Base-by-base conservation (phyloP, 331 rosid genomes). In the Prunus yedoensis region DNA sequence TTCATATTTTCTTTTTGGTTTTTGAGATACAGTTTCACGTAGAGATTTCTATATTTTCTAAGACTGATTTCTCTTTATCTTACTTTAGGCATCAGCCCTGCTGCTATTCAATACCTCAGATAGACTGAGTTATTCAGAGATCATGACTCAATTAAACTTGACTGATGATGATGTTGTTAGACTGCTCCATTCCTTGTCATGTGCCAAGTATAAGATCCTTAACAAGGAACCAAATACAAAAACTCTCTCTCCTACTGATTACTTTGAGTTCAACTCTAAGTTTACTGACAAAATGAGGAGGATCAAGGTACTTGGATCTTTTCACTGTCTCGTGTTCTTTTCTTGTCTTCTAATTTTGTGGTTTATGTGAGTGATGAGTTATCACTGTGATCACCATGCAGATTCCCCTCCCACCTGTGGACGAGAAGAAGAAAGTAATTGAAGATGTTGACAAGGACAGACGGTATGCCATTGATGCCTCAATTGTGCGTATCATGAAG, bases 371-470 rank as follows among this genome's bases (percentile, higher is more conserved):
- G 52, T 14, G 46, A 68, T 66, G 1, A 21, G 14, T 46, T 16
- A 18, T 60, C 18, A 23, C 43, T 68, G 75, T 77, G 65, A 43
- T 63, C 50, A 63, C 53, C 66, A 2, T 76, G 75, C 75, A 87
- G 90, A 84, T 87, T 52, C 90, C 90, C 66, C 88, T 87, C 15
- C 90, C 88, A 43, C 90, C 90, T 56, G 88, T 87, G 69, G 91
- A 87, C 51, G 91, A 87, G 81, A 87, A 87, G 79, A 87, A 84
- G 86, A 87, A 87, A 74, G 90, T 87, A 49, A 87, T 82, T 3
- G 98, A 94, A 85, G 97, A 94, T 80, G 98, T 94, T 47, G 98
- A 94, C 82, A 94, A 94, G 82, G 98, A 94, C 85, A 85, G 98
- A 83, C 85, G 97, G 74, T 94, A 94, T 86, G 96, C 97, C 46